A percentile compares a stretch with the other conserved stretches of the same genome.
Conservation (phyloP, 1,284 basidiomycete species). For the Grifola frondosa region DNA sequence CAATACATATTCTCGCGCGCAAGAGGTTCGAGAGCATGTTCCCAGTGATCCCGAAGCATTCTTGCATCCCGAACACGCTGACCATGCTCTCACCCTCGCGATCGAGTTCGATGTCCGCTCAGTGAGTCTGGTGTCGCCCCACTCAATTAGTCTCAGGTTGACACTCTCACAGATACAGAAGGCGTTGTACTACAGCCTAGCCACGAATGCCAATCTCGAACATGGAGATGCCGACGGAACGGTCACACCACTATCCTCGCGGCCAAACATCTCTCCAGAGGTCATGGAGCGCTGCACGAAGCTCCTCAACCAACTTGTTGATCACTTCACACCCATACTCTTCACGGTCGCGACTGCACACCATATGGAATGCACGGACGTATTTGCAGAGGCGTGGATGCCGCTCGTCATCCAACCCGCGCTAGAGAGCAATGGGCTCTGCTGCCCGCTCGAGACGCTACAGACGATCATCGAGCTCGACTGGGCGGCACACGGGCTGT, state of each 20-base stretch:
- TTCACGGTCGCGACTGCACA: slow-evolving; percentile 66
- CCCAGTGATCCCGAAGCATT: slow-evolving; percentile 29
- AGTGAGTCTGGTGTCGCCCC: slow-evolving; percentile 35
- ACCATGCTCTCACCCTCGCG: slow-evolving; percentile 52
- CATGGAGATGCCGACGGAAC: slow-evolving; percentile 26
- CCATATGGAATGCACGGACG: slow-evolving; percentile 72
- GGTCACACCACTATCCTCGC: slow-evolving; percentile 8
- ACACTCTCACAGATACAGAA: slow-evolving; percentile 50
- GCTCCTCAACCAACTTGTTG: slow-evolving; percentile 43
- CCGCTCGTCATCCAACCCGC: slow-evolving; percentile 62
- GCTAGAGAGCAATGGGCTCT: slow-evolving; percentile 54
- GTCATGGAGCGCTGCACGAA: slow-evolving; percentile 27
- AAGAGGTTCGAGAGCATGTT: slow-evolving; percentile 44
- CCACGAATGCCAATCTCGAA: slow-evolving; percentile 55
- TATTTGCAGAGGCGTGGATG: slow-evolving; percentile 71
- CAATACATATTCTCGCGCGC: slow-evolving; percentile 45
- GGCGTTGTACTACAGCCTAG: slow-evolving; percentile 57
- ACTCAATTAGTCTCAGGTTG: neutral
- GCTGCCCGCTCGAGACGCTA: slow-evolving; percentile 65
- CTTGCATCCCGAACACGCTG: slow-evolving; percentile 34
- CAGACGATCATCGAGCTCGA: slow-evolving; percentile 54
- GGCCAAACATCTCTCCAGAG: slow-evolving; percentile 21
- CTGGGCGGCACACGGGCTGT: slow-evolving; percentile 59
- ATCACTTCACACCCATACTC: slow-evolving; percentile 66
- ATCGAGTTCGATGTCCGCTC: slow-evolving; percentile 41